Base-by-base conservation (phyloP, 1,139 yeast genomes). In the Blastobotrys niveus region DNA sequence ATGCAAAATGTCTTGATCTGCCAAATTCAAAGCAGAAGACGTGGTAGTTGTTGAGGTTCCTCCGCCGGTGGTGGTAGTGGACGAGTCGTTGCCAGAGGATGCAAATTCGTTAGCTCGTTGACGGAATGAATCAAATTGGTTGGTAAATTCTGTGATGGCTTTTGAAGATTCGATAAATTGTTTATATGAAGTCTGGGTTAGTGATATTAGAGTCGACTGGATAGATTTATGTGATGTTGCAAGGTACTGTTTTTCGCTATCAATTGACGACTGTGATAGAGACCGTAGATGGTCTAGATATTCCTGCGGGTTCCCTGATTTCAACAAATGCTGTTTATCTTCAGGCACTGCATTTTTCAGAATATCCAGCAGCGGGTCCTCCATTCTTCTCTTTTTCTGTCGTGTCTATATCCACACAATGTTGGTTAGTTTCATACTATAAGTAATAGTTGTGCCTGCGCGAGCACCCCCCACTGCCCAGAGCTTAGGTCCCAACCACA, bases 281-380 rank as follows among this genome's bases (percentile, higher is more conserved):
- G 51, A 45, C 26, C 56, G 42, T 27, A 56, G 42, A 40, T 56
- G 60, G 17, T 46, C 53, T 19, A 55, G 34, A 38, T 54, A 56
- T 22, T 47, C 53, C 35, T 40, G 38, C 38, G 40, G 39, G 17
- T 27, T 31, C 18, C 31, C 32, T 20, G 22, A 27, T 19, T 17
- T 33, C 18, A 42, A 24, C 9, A 18, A 20, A 21, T 20, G 31
- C 40, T 41, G 24, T 38, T 46, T 38, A 24, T 50, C 53, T 21
- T 46, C 50, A n/a, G 59, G 52, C 2, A 55, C 45, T 14, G 48
- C 46, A 19, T 48, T 48, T n/a, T 49, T 43, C 15, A 58, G 48
- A 4, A 58, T 49, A 35, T 57, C 60, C 26, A 55, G 38, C 27
- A 58, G 42, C 4, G 61, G 62, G 38, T 58, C 62, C 15, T 48